Percentiles rank a stretch among this genome's conserved stretches.
phyloP scores from a whole-genome alignment of 306 rosid genomes.

The Fragaria nilgerrensis region DNA sequence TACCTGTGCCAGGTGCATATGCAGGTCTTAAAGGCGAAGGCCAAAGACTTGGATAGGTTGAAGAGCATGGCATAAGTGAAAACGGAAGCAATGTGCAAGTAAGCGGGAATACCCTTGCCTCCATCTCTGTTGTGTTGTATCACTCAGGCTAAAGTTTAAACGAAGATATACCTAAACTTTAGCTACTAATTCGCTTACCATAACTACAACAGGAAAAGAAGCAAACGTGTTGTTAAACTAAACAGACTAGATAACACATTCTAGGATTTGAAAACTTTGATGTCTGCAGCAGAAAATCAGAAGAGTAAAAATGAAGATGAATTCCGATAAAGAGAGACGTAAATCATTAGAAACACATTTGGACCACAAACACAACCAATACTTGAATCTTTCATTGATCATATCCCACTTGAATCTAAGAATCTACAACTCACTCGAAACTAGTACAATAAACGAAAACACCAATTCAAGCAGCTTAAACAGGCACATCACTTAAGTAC shows the following conservation, averaged over 20 bases:
- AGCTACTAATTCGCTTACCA: background rate
- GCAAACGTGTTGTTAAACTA: background rate
- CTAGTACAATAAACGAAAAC: background rate
- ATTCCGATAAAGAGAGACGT: background rate
- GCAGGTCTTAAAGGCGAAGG: constrained; percentile 24
- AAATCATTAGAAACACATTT: background rate
- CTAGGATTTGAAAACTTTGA: background rate
- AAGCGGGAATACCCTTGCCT: constrained; percentile 27
- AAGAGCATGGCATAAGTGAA: constrained; percentile 16
- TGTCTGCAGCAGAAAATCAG: background rate
- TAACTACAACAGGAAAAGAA: background rate
- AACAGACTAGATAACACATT: background rate
- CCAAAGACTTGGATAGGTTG: constrained; percentile 21
- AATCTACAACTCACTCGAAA: background rate
- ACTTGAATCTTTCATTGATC: background rate
- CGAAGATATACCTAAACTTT: background rate
- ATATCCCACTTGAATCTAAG: background rate
- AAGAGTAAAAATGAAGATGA: background rate
- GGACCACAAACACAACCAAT: background rate
- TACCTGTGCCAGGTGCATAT: constrained; percentile 41
- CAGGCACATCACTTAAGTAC: background rate
- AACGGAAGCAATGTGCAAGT: constrained; percentile 25
- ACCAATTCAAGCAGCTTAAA: background rate
- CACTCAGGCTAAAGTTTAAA: background rate
- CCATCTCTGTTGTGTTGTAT: constrained; percentile 20